Base-by-base conservation (phyloP, 306 rosid species). In the Canavalia ensiformis region DNA sequence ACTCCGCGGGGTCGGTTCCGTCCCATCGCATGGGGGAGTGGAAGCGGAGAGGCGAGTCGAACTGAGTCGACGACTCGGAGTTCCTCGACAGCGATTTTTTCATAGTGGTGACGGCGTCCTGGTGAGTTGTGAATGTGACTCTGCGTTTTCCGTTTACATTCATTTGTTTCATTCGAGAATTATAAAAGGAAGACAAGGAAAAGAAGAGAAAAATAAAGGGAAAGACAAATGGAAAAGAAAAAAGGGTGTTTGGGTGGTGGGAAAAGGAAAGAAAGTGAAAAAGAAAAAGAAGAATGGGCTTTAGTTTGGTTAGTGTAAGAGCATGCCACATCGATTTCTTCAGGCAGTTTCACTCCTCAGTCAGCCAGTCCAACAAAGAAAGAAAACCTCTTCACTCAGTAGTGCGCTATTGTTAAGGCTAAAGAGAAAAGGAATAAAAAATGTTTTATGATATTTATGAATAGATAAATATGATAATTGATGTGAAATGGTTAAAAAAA, bases 11-110 rank as follows among this genome's bases (percentile, higher is more conserved):
- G 54, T 94, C 95, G 28, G 79, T 77, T 31, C 72, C 81, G 34
- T 90, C 95, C 84, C 89, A 89, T 73, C 72, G 89, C 45, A 85
- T 65, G 12, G 98, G 92, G 9, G 97, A 82, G 84, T 83, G 91
- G 11, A 94, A 85, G 68, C 70, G 92, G 56, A 67, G 33, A 0
- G 95, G 90, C 68, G 90, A 89, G 18, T 91, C 91, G 68, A 60
- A 64, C 33, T 84, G 90, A 55, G 83, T 11, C 6, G 95, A 88
- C 3, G 87, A 80, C 2, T 89, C 92, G 10, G 94, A 90, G 81
- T 81, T 86, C 3, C 44, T 80, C 0, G 98, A 94, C 28, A 75
- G 47, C 1, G 98, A 88, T 35, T 91, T 94, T 58, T 85, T 90
- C 97, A 91, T 93, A 73, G 46, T 57, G 75, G 46, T 57, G 66